Percentiles rank a stretch among this genome's conserved stretches.
Conservation (phyloP, 2,329 filamentous ascomycete genomes). For the Ophiostoma piceae region DNA sequence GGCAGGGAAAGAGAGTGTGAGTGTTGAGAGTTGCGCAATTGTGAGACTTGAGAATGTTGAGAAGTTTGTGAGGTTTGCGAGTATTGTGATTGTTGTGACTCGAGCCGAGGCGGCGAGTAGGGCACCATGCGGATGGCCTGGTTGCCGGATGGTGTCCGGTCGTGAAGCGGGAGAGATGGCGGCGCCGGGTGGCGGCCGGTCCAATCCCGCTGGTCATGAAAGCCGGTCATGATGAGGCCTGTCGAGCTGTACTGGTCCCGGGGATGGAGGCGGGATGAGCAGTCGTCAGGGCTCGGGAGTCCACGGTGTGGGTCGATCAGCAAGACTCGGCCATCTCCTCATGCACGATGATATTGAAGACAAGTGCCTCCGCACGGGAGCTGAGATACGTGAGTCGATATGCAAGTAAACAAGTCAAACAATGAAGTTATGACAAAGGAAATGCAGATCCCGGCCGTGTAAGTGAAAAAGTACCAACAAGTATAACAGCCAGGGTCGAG, state of each 20-base stretch:
- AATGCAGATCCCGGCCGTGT: not conserved
- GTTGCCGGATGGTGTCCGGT: constrained; percentile 38
- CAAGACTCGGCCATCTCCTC: constrained; percentile 23
- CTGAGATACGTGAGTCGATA: not conserved
- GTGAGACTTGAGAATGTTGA: not conserved
- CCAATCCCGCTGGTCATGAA: constrained; percentile 14
- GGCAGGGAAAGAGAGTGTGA: not conserved
- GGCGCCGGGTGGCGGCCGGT: constrained; percentile 29
- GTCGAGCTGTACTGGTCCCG: not conserved
- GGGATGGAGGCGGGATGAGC: not conserved
- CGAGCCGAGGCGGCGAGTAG: constrained; percentile 43
- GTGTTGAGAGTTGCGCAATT: constrained; percentile 15
- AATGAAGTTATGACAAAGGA: not conserved
- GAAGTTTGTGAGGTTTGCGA: not conserved
- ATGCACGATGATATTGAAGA: constrained; percentile 15
- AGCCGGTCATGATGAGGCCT: constrained; percentile 18
- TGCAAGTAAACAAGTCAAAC: not conserved
- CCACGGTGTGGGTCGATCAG: constrained; percentile 21
- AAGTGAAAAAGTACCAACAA: not conserved
- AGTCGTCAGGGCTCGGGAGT: not conserved
- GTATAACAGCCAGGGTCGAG: not conserved
- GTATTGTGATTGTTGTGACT: constrained; percentile 25
- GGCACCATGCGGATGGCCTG: constrained; percentile 45
- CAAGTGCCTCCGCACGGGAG: not conserved
- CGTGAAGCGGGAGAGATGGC: constrained; percentile 36